Evolutionary conservation across 805 yeast species (phyloP), one percentile per base, ranked within the genome.

Genomic region (Zygoascus tannicola): DNA sequence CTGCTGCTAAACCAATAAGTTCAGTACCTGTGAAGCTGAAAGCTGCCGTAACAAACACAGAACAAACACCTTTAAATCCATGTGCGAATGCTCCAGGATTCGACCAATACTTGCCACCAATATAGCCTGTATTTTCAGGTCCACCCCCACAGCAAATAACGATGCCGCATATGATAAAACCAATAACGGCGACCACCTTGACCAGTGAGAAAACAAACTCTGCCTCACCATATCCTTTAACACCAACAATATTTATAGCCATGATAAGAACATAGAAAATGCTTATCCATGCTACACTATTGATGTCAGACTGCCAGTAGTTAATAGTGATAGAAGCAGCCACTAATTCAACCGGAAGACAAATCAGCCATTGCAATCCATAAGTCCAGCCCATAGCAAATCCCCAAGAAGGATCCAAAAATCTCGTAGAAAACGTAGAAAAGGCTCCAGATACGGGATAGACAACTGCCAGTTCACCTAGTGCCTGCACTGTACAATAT

Each of bases 11-110:
- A 41, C 86, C 85, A 33, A 75, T 74, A 52, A 83, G 67, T 62
- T 83, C 92, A 15, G 85, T 74, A 47, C 90, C 90, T 34, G 82
- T 76, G 56, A 77, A 84, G 8, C 85, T 73, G 59, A 81, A 84
- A 0, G 88, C 85, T 14, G 90, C 86, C 32, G 82, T 76, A 40
- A 81, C 81, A 49, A 83, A 75, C n/a, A 78, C 84, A 0, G 82
- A 68, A 56, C 81, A 75, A 41, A 82, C 75, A 48, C 86, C 87
- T 62, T 81, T 79, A 60, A 80, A 79, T 7, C 74, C 80, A 50
- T 86, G 79, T 8, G 80, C 76, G 49, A 58, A 74, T 32, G 65
- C 75, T 59, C 81, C 82, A 0, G 85, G 85, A 45, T 73, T 48
- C 48, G 71, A 67, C 80, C 81, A 80, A 62, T 74, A 74, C 46